phyloP scores from a whole-genome alignment of 345 rosid genomes.

The Melastoma malabathricum region DNA sequence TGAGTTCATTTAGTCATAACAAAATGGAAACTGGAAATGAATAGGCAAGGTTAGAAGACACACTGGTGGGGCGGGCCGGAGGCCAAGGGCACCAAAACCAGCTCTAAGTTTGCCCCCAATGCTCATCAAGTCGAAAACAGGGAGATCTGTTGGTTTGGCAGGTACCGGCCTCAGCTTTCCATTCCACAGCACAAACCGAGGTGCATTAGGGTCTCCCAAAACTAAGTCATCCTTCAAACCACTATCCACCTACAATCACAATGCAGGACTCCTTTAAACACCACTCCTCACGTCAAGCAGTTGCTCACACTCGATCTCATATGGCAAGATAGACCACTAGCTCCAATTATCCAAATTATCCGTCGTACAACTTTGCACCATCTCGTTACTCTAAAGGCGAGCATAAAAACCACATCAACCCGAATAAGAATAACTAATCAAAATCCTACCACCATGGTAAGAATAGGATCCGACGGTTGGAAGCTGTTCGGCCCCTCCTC shows the following conservation, averaged over 20 bases:
- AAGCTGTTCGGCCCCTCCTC: constrained; percentile 96
- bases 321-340: too few relatives aligned
- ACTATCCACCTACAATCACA: constrained; percentile 55
- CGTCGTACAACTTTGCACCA: too few relatives aligned
- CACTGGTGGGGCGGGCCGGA: constrained; percentile 86
- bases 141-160: constrained; percentile 54
- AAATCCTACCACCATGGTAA: constrained; percentile 64
- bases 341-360: too few relatives aligned
- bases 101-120: constrained; percentile 81
- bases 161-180: constrained; percentile 89
- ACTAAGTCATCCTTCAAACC: constrained; percentile 82
- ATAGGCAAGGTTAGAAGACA: constrained; percentile 24
- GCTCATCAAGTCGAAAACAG: constrained; percentile 79
- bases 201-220: constrained; percentile 87
- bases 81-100: constrained; percentile 75
- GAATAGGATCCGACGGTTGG: constrained; percentile 93
- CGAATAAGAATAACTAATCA: neutral
- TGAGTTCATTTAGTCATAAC: constrained; percentile 22
- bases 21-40: neutral
- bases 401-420: neutral
- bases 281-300: constrained; percentile 28
- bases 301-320: too few relatives aligned
- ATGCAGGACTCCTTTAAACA: constrained; percentile 9
- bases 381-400: too few relatives aligned
- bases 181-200: constrained; percentile 79